Conservation (phyloP, 805 yeast species). For the Kodamaea sagamina region DNA sequence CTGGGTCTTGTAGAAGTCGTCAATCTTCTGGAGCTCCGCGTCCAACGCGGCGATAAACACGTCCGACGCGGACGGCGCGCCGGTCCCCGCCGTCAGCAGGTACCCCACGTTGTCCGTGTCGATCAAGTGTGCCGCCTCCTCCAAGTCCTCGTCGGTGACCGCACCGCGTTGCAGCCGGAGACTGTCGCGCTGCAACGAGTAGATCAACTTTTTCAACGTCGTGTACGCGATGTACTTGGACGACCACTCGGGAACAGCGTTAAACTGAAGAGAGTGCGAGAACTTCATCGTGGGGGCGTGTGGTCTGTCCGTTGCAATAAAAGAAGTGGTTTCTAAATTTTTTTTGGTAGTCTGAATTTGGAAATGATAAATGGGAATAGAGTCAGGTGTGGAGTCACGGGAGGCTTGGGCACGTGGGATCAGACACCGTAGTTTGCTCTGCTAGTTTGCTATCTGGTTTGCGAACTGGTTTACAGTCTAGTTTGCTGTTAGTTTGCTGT, state of each 20-base stretch:
- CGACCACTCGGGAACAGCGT: slow-evolving; percentile 98
- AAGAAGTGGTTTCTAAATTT: background rate
- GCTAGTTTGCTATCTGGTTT: no score
- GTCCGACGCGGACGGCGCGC: slow-evolving; percentile 45
- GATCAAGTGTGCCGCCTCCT: slow-evolving; percentile 32
- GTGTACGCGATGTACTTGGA: slow-evolving; percentile 89
- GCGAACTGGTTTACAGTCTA: no score
- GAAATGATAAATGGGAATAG: no score
- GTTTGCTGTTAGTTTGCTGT: no score
- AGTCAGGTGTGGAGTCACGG: no score
- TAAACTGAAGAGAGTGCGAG: slow-evolving; percentile 91
- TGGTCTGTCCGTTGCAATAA: background rate
- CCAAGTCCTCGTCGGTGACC: slow-evolving; percentile 28
- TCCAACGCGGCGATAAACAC: slow-evolving; percentile 76
- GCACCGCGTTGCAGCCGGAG: slow-evolving; percentile 10
- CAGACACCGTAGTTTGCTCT: no score
- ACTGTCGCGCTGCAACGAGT: slow-evolving; percentile 72
- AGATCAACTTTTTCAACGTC: slow-evolving; percentile 79
- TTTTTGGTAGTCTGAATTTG: background rate
- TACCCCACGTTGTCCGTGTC: slow-evolving; percentile 24
- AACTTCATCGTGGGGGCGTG: slow-evolving; percentile 68
- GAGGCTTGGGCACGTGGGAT: no score
- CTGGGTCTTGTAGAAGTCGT: slow-evolving; percentile 67
- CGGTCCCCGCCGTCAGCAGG: slow-evolving; percentile 11
- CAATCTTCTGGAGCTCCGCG: slow-evolving; percentile 73